Base-by-base conservation (phyloP, 1,284 basidiomycete genomes). In the Melampsora americana region DNA sequence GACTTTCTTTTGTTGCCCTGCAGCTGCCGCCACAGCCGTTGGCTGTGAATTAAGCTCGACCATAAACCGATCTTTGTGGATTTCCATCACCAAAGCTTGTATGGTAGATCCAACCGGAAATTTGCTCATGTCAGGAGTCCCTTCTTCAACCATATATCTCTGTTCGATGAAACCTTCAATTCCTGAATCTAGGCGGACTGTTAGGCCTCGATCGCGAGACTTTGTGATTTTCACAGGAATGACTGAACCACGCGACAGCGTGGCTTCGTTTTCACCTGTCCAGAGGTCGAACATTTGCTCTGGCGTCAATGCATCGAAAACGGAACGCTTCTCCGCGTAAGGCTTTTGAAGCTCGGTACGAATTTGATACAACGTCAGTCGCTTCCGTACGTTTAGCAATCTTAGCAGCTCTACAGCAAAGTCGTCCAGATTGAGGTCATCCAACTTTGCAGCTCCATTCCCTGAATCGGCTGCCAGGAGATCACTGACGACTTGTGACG, bases 221-320 rank as follows among this genome's bases (percentile, higher is more conserved):
- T 90, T 87, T 44, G 87, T 83, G 44, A 95, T 89, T 23, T 87
- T 85, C 42, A 90, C 93, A 1, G 95, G 92, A 69, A 99, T 89
- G 78, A 95, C 90, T 64, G 93, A 86, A 70, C 93, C 93, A 65
- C 88, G 84, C 65, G 87, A 87, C 70, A 99, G 86, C 2, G 93
- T 95, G 64, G 88, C 86, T 67, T 85, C 83, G 1, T 93, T 95
- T 85, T 99, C 95, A 39, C 95, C 94, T 26, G 93, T 95, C 77
- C 99, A 87, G 93, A 96, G 96, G 6, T 92, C 94, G 80, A 99
- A 84, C 28, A 96, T 88, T 78, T 97, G 92, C 89, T 90, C 91
- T 12, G 88, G 84, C 18, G 83, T 84, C 2, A 94, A 91, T 26
- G 87, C 81, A 23, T 84, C 83, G 86, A 95, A 97, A 60, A 85